Base-by-base conservation (phyloP, 495 filamentous ascomycete genomes). In the Lophium mytilinum region DNA sequence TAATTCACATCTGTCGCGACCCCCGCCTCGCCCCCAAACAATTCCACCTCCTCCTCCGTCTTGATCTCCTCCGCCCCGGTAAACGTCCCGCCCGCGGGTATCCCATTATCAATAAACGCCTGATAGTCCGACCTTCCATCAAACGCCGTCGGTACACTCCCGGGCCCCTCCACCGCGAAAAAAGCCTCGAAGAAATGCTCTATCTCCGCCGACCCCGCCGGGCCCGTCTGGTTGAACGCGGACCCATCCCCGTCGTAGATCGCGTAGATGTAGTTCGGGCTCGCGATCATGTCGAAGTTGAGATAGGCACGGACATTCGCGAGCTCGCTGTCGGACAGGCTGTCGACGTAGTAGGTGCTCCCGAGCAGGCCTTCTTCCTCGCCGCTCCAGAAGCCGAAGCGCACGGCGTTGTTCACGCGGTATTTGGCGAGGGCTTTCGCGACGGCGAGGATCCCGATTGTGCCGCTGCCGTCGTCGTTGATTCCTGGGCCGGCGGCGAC, bases 241-340 rank as follows among this genome's bases (percentile, higher is more conserved):
- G 66, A 71, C 42, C 85, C 86, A 59, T 87, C 83, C 42, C 86
- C 86, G 66, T 89, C 86, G 66, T 87, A 88, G 67, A 87, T 77
- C 64, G 78, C 79, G 63, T 81, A 76, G 14, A 78, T 73, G 63
- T 80, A 88, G 74, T 89, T 88, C 43, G 86, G 86, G 14, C 76
- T 80, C 42, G 85, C 86, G 56, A 88, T 85, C 86, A 89, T 89
- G 70, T 89, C 86, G 60, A 87, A 86, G 73, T 89, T 87, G 62
- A 89, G 82, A 64, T 87, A 87, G 3, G 86, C 76, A 1, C 77
- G 68, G 57, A 89, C 78, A 63, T 82, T 81, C 36, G 69, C 72
- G 10, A 79, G 70, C 47, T 81, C 80, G 15, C 71, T 73, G 1
- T 70, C 50, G 19, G 70, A 61, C 50, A 79, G 73, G 19, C 66